Percentiles rank a stretch among this genome's conserved stretches.
Evolutionary conservation across 306 rosid genomes (phyloP).

Genomic region (Castanea mollissima): DNA sequence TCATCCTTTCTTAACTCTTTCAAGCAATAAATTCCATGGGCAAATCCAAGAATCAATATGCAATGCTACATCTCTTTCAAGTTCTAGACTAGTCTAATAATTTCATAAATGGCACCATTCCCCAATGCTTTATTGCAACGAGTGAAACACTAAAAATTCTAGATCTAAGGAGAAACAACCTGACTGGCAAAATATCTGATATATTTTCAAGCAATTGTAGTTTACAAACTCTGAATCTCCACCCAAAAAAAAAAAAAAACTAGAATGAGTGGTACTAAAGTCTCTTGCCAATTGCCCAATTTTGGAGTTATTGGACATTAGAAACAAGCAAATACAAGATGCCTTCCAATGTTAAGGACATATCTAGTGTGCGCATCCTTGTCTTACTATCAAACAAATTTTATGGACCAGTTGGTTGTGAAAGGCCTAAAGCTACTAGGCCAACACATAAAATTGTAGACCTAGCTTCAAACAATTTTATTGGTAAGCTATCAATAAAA

Average conservation of each 20-base stretch:
- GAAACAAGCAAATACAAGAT: constrained; percentile 21
- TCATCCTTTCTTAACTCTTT: constrained; percentile 2
- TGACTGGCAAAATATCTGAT: constrained; percentile 1
- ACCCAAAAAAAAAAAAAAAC: no score
- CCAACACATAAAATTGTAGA: constrained; percentile 33
- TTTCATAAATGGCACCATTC: constrained; percentile 18
- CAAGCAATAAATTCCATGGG: constrained; percentile 19
- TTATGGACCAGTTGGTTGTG: constrained; percentile 14
- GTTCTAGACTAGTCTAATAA: constrained; percentile 39
- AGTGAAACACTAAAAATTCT: constrained; percentile 19
- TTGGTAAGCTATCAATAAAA: background rate
- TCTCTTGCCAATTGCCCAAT: constrained; percentile 23
- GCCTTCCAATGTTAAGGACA: constrained; percentile 9
- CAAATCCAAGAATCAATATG: constrained; percentile 34
- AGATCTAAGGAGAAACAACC: constrained; percentile 18
- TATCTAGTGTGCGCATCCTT: constrained; percentile 27
- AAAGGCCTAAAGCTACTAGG: background rate
- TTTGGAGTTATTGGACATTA: constrained; percentile 34
- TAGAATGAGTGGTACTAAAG: constrained; percentile 19
- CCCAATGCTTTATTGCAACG: constrained; percentile 8
- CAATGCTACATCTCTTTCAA: constrained; percentile 8
- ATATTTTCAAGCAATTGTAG: constrained; percentile 17
- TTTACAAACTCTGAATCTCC: constrained; percentile 20
- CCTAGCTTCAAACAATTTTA: constrained; percentile 11
- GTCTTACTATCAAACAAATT: constrained; percentile 31